Evolutionary conservation across 306 rosid genomes (phyloP).

Genomic region (Acmispon strigosus): DNA sequence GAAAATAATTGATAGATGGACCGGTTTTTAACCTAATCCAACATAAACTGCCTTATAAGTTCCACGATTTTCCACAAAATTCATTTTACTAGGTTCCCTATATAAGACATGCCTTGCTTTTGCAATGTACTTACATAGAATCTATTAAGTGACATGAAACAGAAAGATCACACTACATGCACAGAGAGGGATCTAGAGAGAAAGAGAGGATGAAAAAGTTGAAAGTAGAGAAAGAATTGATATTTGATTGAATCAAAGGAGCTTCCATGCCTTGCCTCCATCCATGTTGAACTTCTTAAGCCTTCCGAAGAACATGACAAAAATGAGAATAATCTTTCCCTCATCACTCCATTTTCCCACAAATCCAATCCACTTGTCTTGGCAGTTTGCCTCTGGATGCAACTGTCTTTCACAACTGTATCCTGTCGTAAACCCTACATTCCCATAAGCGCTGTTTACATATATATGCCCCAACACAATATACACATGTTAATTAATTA

Average conservation of each 20-base stretch:
- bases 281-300: constrained; percentile 40
- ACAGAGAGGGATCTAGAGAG: too few species aligned
- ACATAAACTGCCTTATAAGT: too few species aligned
- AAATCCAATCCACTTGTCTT: constrained; percentile 29
- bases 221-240: too few species aligned
- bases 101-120: too few species aligned
- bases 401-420: constrained; percentile 28
- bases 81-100: too few species aligned
- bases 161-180: too few species aligned
- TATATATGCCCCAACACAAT: neutral
- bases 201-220: too few species aligned
- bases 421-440: constrained; percentile 32
- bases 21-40: too few species aligned
- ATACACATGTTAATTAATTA: neutral
- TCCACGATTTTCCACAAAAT: too few species aligned
- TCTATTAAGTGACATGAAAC: neutral
- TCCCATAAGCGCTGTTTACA: constrained; percentile 32
- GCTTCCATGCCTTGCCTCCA: constrained; percentile 37
- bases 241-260: constrained; percentile 4
- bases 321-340: constrained; percentile 25
- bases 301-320: constrained; percentile 37
- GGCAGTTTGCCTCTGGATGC: constrained; percentile 2
- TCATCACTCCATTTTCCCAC: constrained; percentile 25
- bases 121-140: too few species aligned
- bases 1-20: too few species aligned